Conservation (phyloP, 805 yeast genomes). For the Pichia californica region DNA sequence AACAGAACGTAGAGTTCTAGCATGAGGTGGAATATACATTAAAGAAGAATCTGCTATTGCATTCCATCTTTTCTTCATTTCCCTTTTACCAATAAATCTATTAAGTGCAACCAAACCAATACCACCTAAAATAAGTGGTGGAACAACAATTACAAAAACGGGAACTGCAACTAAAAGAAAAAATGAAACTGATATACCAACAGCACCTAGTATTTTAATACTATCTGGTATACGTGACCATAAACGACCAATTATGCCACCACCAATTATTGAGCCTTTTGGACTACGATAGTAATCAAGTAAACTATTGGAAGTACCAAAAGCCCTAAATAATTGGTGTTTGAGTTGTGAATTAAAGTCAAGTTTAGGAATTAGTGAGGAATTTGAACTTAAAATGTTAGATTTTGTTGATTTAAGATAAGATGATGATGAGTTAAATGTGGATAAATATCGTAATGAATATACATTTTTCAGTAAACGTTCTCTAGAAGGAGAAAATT, state of each 20-base stretch:
- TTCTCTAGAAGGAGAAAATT: too few relatives aligned
- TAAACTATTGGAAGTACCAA: neutral
- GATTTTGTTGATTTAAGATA: neutral
- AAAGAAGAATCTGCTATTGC: slow-evolving; percentile 22
- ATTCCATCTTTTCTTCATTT: slow-evolving; percentile 20
- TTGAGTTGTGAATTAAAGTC: neutral
- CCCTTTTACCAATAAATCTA: slow-evolving; percentile 9
- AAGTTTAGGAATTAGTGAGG: neutral
- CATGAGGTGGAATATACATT: slow-evolving; percentile 17
- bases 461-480: too few relatives aligned
- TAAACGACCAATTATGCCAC: slow-evolving; percentile 11
- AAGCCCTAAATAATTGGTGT: neutral
- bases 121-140: slow-evolving; percentile 27
- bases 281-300: slow-evolving; percentile 20
- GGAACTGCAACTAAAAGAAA: slow-evolving; percentile 30
- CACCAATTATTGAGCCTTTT: slow-evolving; percentile 15
- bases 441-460: neutral
- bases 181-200: slow-evolving; percentile 23
- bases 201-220: slow-evolving; percentile 21
- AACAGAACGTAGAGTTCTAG: slow-evolving; percentile 9
- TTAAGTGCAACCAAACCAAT: slow-evolving; percentile 15
- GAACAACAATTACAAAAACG: slow-evolving; percentile 24
- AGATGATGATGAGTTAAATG: neutral
- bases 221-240: slow-evolving; percentile 26
- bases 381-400: neutral